These are phyloP conservation scores for Chenopodium formosanum DNA, from an alignment of 148 eudicot species.

Conservation along the genomic window DNA sequence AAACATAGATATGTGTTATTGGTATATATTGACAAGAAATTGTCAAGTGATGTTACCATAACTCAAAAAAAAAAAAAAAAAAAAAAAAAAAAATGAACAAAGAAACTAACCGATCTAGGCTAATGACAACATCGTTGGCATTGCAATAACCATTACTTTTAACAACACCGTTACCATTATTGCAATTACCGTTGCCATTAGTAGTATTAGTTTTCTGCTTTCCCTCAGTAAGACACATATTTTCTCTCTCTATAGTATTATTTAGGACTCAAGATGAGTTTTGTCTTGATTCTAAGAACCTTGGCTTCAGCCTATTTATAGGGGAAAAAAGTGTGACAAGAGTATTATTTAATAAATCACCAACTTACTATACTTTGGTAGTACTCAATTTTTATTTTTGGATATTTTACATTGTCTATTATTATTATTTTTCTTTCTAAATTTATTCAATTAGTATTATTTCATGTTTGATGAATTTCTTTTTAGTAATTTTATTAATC, in stretches of 20 bases:
- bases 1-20: too few species aligned
- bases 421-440: too few species aligned
- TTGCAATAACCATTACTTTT: background rate
- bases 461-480: too few species aligned
- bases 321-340: background rate
- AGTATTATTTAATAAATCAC: background rate
- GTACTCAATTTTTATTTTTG: too few species aligned
- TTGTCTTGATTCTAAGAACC: background rate
- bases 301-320: constrained; percentile 15
- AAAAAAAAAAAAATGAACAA: background rate
- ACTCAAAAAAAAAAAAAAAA: background rate
- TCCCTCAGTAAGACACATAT: constrained; percentile 8
- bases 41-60: background rate
- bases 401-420: too few species aligned
- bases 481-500: too few species aligned
- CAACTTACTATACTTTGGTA: background rate
- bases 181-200: background rate
- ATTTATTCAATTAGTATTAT: too few species aligned
- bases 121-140: constrained; percentile 6
- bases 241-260: background rate
- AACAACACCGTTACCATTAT: background rate
- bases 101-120: constrained; percentile 23
- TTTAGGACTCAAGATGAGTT: background rate
- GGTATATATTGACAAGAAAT: too few species aligned
- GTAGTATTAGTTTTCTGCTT: background rate